Percentiles rank a stretch among this genome's conserved stretches.
Conservation (phyloP, 2,329 filamentous ascomycete genomes). For the Pezizomycotina sp. region DNA sequence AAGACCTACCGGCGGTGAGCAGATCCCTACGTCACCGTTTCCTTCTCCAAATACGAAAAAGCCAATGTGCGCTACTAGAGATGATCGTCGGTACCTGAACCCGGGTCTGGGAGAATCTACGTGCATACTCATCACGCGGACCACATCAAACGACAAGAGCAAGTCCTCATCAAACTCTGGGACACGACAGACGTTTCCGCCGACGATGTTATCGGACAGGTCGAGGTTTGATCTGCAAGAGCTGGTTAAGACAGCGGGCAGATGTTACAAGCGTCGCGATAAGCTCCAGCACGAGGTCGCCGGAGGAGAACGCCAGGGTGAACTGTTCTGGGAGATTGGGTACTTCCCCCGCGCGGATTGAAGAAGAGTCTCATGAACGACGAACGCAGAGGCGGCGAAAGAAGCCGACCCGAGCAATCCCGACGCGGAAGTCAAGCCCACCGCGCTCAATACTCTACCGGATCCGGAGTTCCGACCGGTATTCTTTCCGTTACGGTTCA, state of each 20-base stretch:
- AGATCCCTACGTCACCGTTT: constrained; percentile 87
- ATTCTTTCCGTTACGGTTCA: constrained; percentile 75
- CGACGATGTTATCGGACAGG: constrained; percentile 87
- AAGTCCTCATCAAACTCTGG: constrained; percentile 86
- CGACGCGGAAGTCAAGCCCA: constrained; percentile 61
- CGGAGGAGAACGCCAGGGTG: constrained; percentile 75
- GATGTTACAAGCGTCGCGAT: constrained; percentile 79
- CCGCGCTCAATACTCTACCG: constrained; percentile 73
- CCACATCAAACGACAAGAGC: constrained; percentile 82
- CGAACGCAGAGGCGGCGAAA: constrained; percentile 46
- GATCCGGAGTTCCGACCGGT: constrained; percentile 87
- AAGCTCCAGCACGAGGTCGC: constrained; percentile 68
- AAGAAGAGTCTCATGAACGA: constrained; percentile 70
- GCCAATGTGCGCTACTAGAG: constrained; percentile 91
- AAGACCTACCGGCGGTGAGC: constrained; percentile 80
- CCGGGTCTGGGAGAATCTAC: constrained; percentile 82
- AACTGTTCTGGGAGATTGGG: constrained; percentile 89
- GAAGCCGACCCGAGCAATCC: constrained; percentile 68
- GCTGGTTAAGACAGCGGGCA: constrained; percentile 81
- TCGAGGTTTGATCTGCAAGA: constrained; percentile 87
- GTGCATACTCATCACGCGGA: constrained; percentile 69
- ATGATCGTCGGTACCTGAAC: constrained; percentile 87
- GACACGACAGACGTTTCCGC: constrained; percentile 80
- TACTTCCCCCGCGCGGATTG: constrained; percentile 77
- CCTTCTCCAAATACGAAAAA: constrained; percentile 95